These are phyloP conservation scores for Trichoderma pleuroti DNA, from an alignment of 2,329 filamentous ascomycete species.

Conservation along the genomic window DNA sequence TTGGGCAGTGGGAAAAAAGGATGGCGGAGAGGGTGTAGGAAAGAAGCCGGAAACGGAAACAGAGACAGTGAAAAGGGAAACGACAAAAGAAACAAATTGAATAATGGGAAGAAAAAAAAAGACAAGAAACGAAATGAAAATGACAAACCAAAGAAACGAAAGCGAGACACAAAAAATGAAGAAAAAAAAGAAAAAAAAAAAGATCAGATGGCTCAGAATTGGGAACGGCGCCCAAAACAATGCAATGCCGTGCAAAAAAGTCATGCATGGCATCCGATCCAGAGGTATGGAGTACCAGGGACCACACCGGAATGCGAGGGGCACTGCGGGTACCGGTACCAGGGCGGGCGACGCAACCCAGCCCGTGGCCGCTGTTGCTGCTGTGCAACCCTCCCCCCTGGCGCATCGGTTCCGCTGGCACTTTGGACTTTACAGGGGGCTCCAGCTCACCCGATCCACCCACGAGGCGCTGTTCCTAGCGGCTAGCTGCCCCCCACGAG, in stretches of 20 bases:
- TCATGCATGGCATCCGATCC: not conserved
- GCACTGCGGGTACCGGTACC: not conserved
- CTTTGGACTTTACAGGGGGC: not conserved
- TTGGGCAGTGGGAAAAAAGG: not conserved
- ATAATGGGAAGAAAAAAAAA: not conserved
- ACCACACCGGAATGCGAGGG: slow-evolving; percentile 7
- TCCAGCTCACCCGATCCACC: slow-evolving; percentile 6
- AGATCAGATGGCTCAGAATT: slow-evolving; percentile 8
- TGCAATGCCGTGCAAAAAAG: not conserved
- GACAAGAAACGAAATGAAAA: slow-evolving; percentile 9
- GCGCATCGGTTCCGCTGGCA: slow-evolving; percentile 9
- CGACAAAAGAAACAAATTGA: not conserved
- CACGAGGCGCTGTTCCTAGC: slow-evolving; percentile 13
- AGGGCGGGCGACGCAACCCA: not conserved
- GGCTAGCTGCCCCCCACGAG: slow-evolving; percentile 4
- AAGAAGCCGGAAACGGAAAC: not conserved
- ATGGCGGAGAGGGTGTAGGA: not conserved
- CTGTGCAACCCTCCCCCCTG: not conserved
- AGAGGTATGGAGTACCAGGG: not conserved
- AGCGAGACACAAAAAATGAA: not conserved
- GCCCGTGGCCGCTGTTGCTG: not conserved
- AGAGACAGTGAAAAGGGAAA: not conserved
- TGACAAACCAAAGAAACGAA: not conserved
- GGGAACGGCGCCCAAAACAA: not conserved
- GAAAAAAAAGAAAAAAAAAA: not conserved